Conservation (phyloP, 192 early-diverging fungal species). For the Mortierella claussenii region DNA sequence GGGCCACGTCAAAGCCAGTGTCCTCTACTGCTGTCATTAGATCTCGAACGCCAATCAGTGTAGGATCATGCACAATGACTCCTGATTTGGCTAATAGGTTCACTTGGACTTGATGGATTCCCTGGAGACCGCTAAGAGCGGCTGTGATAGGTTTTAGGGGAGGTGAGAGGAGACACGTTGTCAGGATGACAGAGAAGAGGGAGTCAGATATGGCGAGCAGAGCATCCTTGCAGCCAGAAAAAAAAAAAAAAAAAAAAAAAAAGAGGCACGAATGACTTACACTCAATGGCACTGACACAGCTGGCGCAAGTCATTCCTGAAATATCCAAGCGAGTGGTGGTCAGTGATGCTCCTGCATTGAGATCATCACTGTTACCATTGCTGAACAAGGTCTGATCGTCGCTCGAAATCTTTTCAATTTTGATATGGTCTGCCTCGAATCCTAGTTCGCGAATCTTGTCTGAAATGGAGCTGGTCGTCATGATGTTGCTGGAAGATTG, state of each 20-base stretch:
- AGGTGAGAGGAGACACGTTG: too few relatives aligned
- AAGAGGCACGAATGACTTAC: slow-evolving; percentile 42
- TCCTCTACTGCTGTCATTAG: slow-evolving; percentile 68
- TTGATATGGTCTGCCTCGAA: slow-evolving; percentile 58
- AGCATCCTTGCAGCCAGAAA: too few relatives aligned
- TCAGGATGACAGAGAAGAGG: too few relatives aligned
- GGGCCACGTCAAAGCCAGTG: slow-evolving; percentile 66
- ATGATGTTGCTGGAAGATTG: slow-evolving; percentile 7
- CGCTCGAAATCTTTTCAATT: slow-evolving; percentile 20
- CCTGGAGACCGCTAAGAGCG: slow-evolving; percentile 47
- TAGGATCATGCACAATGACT: slow-evolving; percentile 62
- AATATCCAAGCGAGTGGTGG: slow-evolving; percentile 55
- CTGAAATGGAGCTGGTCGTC: slow-evolving; percentile 35
- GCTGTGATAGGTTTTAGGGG: too few relatives aligned
- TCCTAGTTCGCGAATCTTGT: slow-evolving; percentile 53
- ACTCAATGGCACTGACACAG: slow-evolving; percentile 82
- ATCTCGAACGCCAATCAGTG: slow-evolving; percentile 67
- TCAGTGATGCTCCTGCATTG: not conserved
- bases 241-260: not conserved
- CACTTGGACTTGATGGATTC: slow-evolving; percentile 60
- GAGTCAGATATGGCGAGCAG: too few relatives aligned
- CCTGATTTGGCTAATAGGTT: slow-evolving; percentile 63
- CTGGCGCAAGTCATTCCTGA: slow-evolving; percentile 90
- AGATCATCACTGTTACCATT: slow-evolving; percentile 3
- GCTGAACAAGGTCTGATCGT: slow-evolving; percentile 6